Conservation (phyloP, 164 flowering plant species). For the Liquidambar formosana region DNA sequence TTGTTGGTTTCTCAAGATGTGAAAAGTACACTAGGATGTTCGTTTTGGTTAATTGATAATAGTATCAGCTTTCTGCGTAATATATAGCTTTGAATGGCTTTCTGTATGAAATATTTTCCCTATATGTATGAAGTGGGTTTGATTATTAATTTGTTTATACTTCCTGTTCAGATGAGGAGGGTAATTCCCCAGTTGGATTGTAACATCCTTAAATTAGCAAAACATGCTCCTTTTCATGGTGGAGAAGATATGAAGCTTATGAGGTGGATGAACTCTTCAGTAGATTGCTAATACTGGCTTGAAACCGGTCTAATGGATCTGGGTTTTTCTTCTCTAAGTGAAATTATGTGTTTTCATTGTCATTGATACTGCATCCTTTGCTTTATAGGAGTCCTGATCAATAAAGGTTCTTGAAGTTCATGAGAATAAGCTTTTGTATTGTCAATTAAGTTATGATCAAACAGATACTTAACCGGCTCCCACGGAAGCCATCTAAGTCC, state of each 20-base stretch:
- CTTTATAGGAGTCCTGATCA: not conserved
- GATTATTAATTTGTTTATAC: slow-evolving; percentile 5
- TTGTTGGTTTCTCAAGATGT: too few relatives aligned
- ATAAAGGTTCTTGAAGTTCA: slow-evolving; percentile 7
- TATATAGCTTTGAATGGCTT: slow-evolving; percentile 9
- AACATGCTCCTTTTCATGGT: not conserved
- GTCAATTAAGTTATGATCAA: slow-evolving; percentile 39
- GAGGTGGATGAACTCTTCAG: not conserved
- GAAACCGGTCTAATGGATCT: not conserved
- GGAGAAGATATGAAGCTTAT: slow-evolving; percentile 8
- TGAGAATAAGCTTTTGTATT: slow-evolving; percentile 7
- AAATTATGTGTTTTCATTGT: not conserved
- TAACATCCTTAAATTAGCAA: not conserved
- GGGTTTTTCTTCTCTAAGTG: not conserved
- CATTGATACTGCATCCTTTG: not conserved
- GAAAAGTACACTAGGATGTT: slow-evolving; percentile 2
- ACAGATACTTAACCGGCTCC: slow-evolving; percentile 39
- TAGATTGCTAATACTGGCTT: not conserved
- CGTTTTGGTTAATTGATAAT: not conserved
- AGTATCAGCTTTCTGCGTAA: not conserved
- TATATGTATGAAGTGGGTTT: not conserved
- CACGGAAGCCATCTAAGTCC: slow-evolving; percentile 44
- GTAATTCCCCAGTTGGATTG: slow-evolving; percentile 1
- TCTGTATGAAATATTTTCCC: not conserved
- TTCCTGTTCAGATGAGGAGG: not conserved